Base-by-base conservation (phyloP, 495 filamentous ascomycete genomes). In the Entonaema liquescens region DNA sequence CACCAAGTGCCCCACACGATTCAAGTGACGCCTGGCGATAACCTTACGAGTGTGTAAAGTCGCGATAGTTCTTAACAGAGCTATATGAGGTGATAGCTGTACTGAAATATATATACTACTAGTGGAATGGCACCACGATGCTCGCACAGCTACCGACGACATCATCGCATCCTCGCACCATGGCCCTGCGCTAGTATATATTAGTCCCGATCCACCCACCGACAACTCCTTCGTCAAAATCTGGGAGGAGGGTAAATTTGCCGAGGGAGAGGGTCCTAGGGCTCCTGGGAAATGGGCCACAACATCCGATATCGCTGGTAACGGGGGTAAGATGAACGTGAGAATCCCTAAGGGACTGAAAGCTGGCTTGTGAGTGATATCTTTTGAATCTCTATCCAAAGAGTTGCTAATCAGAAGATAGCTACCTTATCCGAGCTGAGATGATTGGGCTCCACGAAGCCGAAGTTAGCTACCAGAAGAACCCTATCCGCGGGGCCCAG, bases 201-300 rank as follows among this genome's bases (percentile, higher is more conserved):
- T 85, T n/a, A 79, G 81, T 0, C 83, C 82, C 2, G 78, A 83
- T 57, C 81, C 81, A 40, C 77, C 74, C n/a, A 72, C 68, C 49
- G 80, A 74, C 11, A 74, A 81, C 55, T 79, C 80, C 8, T 86
- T 83, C 76, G 77, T 83, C 73, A 86, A 85, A 77, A 75, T 86
- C 52, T 81, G 71, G 42, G 79, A 82, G 38, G 77, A 84, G 57
- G 83, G 81, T 1, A 76, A 77, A n/a, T 78, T 79, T n/a, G 74
- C 76, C 42, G 49, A 71, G 55, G 63, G 74, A 29, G 40, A 57
- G 6, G 59, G 62, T 7, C 42, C 42, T 12, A 47, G 42, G 11
- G 42, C 42, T 0, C 42, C 42, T 2, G 42, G 42, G 19, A 47
- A 79, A 62, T 79, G 75, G 75, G 83, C 82, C 29, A 84, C 78